Evolutionary conservation across 2,329 filamentous ascomycete genomes (phyloP), one percentile per base, ranked within the genome.

Genomic region (Scopulariopsis brevicaulis): DNA sequence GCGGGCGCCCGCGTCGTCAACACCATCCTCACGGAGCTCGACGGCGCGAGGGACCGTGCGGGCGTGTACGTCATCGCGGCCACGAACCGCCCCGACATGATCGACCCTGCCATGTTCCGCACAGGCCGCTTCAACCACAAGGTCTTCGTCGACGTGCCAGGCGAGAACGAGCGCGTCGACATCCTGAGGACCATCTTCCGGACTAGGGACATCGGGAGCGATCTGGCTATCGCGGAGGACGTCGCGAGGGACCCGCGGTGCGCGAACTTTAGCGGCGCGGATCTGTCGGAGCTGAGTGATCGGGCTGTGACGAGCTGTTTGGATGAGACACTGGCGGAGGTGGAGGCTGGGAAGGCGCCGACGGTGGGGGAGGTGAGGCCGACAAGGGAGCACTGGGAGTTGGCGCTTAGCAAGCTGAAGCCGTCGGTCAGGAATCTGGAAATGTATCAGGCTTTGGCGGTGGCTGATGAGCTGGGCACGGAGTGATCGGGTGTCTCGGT

Each of bases 11-110:
- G 94, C 37, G 90, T 99, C 2, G 94, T 99, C 63, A 97, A 97
- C 69, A 95, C 93, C 1, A 80, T 99, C 0, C 85, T 99, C 35
- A 95, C 94, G 0, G 94, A 99, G 69, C 82, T 99, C 1, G 94
- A 99, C 66, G 94, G 94, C 55, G 81, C 95, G 7, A 84, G 81
- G 61, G 85, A 83, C 63, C 83, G 94, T 43, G 81, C 85, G 53
- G 93, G 93, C 18, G 92, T 99, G 62, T 97, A 94, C 70, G 87
- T 99, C 18, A 90, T 99, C 59, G 94, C 89, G 25, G 94, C 94
- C 0, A 97, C 94, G 2, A 99, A 99, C 70, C 78, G 94, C 0
- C 93, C 93, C 0, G 93, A 97, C 67, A 96, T 96, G 74, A 97
- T 99, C 64, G 94, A 99, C 69, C 85, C 90, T 1, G 94, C 94